Percentiles rank a stretch among this genome's conserved stretches.
Evolutionary conservation across 257 asterid genomes (phyloP).

Genomic region (Jasminum sambac): DNA sequence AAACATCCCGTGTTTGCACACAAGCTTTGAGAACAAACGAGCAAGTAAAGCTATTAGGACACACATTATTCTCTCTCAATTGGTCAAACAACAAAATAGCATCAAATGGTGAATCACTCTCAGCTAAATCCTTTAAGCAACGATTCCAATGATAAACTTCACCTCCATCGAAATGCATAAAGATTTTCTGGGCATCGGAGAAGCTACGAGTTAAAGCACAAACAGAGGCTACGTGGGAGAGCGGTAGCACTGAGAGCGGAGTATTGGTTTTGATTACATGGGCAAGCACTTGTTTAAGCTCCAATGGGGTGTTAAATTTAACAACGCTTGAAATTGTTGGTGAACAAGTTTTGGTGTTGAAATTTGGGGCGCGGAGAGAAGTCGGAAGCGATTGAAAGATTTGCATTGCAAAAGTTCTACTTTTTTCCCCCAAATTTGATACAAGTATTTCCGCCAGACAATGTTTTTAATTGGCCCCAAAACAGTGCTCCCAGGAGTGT

Average conservation of each 20-base stretch:
- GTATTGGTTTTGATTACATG: conserved; percentile 42
- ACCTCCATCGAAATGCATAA: conserved; percentile 28
- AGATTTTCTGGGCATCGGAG: conserved; percentile 48
- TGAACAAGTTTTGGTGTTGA: neutral
- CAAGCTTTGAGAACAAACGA: conserved; percentile 67
- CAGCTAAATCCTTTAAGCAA: conserved; percentile 56
- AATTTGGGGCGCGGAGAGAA: neutral
- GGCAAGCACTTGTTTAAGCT: conserved; percentile 56
- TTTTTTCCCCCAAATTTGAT: no score
- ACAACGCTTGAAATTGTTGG: conserved; percentile 5
- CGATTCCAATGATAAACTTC: conserved; percentile 46
- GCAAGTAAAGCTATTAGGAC: conserved; percentile 54
- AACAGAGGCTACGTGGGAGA: conserved; percentile 53
- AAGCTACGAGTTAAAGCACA: conserved; percentile 65
- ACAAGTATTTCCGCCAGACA: no score
- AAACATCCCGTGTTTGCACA: conserved; percentile 36
- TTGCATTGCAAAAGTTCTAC: no score
- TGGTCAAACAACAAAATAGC: conserved; percentile 57
- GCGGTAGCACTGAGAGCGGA: conserved; percentile 51
- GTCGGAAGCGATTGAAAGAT: neutral
- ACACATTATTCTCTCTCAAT: conserved; percentile 38
- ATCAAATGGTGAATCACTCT: conserved; percentile 44
- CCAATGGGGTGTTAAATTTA: conserved; percentile 39
- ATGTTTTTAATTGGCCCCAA: no score
- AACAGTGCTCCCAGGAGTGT: no score